Conservation (phyloP, 1,139 yeast species). For the Zygotorulaspora mrakii region DNA sequence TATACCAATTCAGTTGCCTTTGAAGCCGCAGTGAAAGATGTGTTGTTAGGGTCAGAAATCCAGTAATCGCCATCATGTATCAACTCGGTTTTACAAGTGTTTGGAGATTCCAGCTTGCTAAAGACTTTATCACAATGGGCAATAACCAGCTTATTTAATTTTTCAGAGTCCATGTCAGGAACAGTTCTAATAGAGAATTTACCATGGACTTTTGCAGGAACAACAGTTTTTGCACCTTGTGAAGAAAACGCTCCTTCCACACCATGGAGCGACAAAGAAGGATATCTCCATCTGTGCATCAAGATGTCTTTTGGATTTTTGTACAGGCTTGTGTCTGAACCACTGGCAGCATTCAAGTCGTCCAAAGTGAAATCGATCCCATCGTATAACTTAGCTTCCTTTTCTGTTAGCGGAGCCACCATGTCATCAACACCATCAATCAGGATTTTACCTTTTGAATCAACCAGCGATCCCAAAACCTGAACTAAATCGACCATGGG, state of each 20-base stretch:
- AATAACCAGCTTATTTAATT: slow-evolving; percentile 73
- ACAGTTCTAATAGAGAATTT: slow-evolving; percentile 97
- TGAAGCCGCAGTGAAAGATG: slow-evolving; percentile 89
- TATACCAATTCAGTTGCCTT: slow-evolving; percentile 92
- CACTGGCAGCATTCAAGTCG: slow-evolving; percentile 85
- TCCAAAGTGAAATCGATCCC: slow-evolving; percentile 78
- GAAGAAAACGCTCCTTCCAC: slow-evolving; percentile 96
- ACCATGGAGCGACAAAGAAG: slow-evolving; percentile 93
- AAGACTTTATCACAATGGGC: slow-evolving; percentile 66
- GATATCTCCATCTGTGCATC: slow-evolving; percentile 98
- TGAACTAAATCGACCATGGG: slow-evolving; percentile 93
- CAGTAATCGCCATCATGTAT: slow-evolving; percentile 95
- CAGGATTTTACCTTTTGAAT: slow-evolving; percentile 71
- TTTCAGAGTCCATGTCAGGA: slow-evolving; percentile 80
- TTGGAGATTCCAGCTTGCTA: slow-evolving; percentile 67
- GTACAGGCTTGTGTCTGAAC: slow-evolving; percentile 78
- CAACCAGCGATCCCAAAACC: slow-evolving; percentile 72
- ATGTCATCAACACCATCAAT: slow-evolving; percentile 88
- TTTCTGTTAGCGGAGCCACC: slow-evolving; percentile 88
- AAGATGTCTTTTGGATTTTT: slow-evolving; percentile 75
- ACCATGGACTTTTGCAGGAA: slow-evolving; percentile 91
- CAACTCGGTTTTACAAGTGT: slow-evolving; percentile 65
- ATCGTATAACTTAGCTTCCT: slow-evolving; percentile 76
- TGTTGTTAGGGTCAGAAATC: slow-evolving; percentile 92
- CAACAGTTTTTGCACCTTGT: slow-evolving; percentile 96